Evolutionary conservation across 225 moss, liverwort and hornwort species (phyloP), one percentile per base, ranked within the genome.

Genomic region (Bryoerythrophyllum caledonicum): DNA sequence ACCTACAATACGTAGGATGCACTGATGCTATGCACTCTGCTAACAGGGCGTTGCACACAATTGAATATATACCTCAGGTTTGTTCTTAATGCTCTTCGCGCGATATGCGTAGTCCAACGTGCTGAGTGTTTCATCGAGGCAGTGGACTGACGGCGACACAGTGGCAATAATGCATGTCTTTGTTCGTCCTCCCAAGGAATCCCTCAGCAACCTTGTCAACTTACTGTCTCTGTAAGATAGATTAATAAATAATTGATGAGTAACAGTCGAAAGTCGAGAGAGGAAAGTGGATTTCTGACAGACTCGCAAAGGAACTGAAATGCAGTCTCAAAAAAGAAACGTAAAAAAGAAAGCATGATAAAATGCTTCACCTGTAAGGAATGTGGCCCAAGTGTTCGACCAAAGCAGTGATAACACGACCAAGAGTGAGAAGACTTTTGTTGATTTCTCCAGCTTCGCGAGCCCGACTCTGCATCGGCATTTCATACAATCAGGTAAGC

Each of bases 151-250:
- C 15, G 97, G 97, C 28, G 97, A 97, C 0, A 97, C 92, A n/a
- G 97, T 97, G 24, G 97, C 97, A 38, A 97, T 97, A 46, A 97
- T 97, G 75, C 97, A 97, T 25, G 97, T 97, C 83, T 97, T 97
- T 5, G 97, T 97, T 82, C 89, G 90, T 46, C 96, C 97, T 55
- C 97, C 97, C 65, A 97, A 70, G 38, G 97, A 97, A 54, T 97
- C 97, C 23, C 97, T 82, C 8, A 97, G 81, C 65, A 97, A 72
- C 76, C 97, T 85, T 25, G 97, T 97, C 24, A 97, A 82, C 91
- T 97, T 97, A 69, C 97, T 97, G 46, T 97, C 97, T 79, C 97
- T 97, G 94, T 67, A 27, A 10, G 8, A 13, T 5, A 12, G 4
- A 32, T 11, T 44, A 21, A 62, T 8, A 2, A 21, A 20, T 26